Evolutionary conservation across 176 grass and related monocot species (phyloP), one percentile per base, ranked within the genome.

Genomic region (Secale cereale): DNA sequence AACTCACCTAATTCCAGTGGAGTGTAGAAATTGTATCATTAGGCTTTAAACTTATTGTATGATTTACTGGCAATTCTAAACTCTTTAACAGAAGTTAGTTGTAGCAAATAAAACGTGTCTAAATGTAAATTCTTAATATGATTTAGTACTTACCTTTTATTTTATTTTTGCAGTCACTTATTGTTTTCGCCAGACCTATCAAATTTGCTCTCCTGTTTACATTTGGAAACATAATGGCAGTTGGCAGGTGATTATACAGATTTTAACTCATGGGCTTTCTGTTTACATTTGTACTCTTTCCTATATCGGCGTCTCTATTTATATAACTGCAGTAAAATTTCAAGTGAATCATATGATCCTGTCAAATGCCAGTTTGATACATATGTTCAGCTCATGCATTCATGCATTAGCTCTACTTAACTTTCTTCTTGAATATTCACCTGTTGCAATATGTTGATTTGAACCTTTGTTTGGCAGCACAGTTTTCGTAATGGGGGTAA

Each of bases 171-270:
- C 88, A 98, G 91, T 93, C 93, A 36, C 88, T 94, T 76, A 15
- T 95, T 74, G 91, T 95, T 62, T 95, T 98, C 27, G 16, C 43
- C 46, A 90, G 74, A 64, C 93, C 91, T 61, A 92, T 98, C 89
- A 98, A 98, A 90, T 98, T 98, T 70, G 82, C 91, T 10, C 7
- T 95, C 37, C 61, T 98, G 79, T 98, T 98, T 85, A 94, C 91
- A 22, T 92, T 98, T 86, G 97, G 97, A 77, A 94, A 95, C 85
- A 88, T 94, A 45, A 78, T 95, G 67, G 97, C 97, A 81, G 87
- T 95, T 84, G 96, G 96, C 62, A 98, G 97, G 91, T 94, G 85
- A 70, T 76, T 81, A 83, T 4, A 5, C 50, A 74, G 5, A 74
- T 86, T 81, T 70, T 46, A 19, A 40, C 26, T 80, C 14, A 82